Evolutionary conservation across 1,284 basidiomycete genomes (phyloP).

Genomic region (Austroboletus novae-zelandiae): DNA sequence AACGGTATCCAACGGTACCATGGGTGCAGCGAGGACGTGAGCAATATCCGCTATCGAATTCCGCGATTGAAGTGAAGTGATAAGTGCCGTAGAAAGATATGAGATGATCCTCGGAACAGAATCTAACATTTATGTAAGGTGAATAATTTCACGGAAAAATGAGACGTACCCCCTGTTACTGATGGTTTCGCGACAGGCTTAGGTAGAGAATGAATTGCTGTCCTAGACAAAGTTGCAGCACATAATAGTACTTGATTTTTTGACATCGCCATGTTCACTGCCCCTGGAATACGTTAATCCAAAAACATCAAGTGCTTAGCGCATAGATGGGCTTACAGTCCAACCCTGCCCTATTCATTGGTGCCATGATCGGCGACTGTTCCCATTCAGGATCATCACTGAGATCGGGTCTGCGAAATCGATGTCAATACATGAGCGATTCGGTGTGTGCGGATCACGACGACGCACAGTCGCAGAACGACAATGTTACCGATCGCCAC

Average conservation of each 20-base stretch:
- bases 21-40: constrained; percentile 45
- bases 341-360: constrained; percentile 41
- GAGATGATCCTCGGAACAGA: constrained; percentile 14
- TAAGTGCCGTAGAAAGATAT: constrained; percentile 37
- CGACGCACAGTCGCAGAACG: constrained; percentile 53
- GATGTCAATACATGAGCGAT: constrained; percentile 2
- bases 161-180: constrained; percentile 19
- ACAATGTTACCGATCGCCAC: constrained; percentile 47
- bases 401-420: constrained; percentile 48
- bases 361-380: constrained; percentile 41
- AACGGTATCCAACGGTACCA: constrained; percentile 39
- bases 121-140: constrained; percentile 13
- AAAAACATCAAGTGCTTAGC: constrained; percentile 1
- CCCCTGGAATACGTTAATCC: constrained; percentile 37
- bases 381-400: constrained; percentile 53
- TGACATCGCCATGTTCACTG: constrained; percentile 48
- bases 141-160: constrained; percentile 5
- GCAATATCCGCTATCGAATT: constrained; percentile 53
- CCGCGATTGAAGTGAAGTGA: constrained; percentile 44
- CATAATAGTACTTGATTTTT: constrained; percentile 57
- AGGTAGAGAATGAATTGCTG: constrained; percentile 51
- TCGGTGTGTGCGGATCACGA: not conserved
- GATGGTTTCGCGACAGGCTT: constrained; percentile 21
- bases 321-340: constrained; percentile 40
- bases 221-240: constrained; percentile 44